Base-by-base conservation (phyloP, 1,139 yeast genomes). In the Casaregolazyma lundiana region DNA sequence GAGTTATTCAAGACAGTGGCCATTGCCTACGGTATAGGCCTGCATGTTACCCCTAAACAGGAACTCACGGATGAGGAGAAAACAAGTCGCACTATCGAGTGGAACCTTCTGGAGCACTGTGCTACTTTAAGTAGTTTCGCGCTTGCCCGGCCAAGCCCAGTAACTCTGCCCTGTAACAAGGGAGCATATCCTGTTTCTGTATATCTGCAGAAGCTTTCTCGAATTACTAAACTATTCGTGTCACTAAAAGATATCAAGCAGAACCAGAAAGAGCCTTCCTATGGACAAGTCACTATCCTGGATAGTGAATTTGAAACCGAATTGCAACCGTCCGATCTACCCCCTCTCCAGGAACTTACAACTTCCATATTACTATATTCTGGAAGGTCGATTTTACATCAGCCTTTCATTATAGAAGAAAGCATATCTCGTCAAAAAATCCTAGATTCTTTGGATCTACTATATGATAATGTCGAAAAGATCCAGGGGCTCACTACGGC, bases 1-100 rank as follows among this genome's bases (percentile, higher is more conserved):
- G 43, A 40, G 36, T 4, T 11, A 3, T 40, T 40, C 36, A 40
- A 20, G 16, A 37, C 43, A n/a, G 43, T 40, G 2, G 43, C 37
- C 11, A 32, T 35, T 13, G 43, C 43, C n/a, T 40, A 40, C 13
- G 43, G 37, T 2, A 40, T 40, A 13, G 43, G 43, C 2, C 22
- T 40, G n/a, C 43, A 40, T 15, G 13, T 35, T 13, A 16, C 19
- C 2, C 30, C 36, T 11, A 40, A 19, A 32, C 29, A 26, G 4
- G 29, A 11, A 6, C 37, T 21, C 29, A 19, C 29, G 11, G 13
- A 13, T 6, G 35, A 40, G 5, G 43, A 40, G 2, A 18, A 13
- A 7, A n/a, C 30, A n/a, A 21, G 30, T 4, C 32, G 43, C 15
- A 24, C 29, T 16, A 18, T 19, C 2, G 43, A 21, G 9, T 40